These are phyloP conservation scores for Naganishia liquefaciens DNA, from an alignment of 1,284 basidiomycete species.

Conservation along the genomic window DNA sequence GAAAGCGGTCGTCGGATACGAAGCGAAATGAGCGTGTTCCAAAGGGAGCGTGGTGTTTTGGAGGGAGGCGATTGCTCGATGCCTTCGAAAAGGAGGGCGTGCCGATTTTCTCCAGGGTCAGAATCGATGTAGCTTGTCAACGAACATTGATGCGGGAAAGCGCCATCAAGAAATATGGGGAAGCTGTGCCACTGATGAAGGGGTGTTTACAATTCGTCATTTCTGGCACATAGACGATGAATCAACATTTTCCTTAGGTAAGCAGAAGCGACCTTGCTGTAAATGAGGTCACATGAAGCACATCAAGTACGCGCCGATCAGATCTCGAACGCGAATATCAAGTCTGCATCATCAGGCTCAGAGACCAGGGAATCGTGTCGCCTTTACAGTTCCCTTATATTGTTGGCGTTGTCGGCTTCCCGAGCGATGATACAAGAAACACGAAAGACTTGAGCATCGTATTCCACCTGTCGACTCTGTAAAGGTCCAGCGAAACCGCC, in stretches of 20 bases:
- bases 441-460: no score
- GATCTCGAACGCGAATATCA: neutral
- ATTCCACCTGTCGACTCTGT: no score
- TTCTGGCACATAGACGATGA: neutral
- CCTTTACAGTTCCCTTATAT: neutral
- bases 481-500: no score
- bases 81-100: no score
- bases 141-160: neutral
- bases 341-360: neutral
- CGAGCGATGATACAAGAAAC: no score
- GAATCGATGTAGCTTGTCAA: neutral
- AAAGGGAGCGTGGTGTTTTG: constrained; percentile 2
- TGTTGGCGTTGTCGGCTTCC: neutral
- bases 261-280: neutral
- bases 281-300: constrained; percentile 6
- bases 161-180: neutral
- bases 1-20: neutral
- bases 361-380: neutral
- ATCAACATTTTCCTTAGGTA: constrained; percentile 4
- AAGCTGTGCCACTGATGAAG: neutral
- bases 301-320: neutral
- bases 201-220: constrained; percentile 25
- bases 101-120: no score
- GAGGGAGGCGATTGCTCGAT: neutral
- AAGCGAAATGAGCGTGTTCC: neutral